Conservation (phyloP, 495 filamentous ascomycete genomes). For the Emericellopsis terricola region DNA sequence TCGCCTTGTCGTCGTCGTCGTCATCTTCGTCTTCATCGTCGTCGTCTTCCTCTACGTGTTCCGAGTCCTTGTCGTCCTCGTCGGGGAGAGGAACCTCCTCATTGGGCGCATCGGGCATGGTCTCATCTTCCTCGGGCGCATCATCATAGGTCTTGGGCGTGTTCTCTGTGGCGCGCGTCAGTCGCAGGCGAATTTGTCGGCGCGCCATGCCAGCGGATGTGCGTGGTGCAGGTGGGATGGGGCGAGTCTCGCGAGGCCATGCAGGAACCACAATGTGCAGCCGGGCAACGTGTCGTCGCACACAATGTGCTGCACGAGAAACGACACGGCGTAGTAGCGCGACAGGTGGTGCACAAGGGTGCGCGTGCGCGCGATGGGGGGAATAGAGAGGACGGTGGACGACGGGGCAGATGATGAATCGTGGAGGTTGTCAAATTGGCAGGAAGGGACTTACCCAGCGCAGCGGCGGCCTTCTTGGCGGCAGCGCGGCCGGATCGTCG, state of each 20-base stretch:
- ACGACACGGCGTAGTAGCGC: no score
- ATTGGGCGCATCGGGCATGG: slow-evolving; percentile 27
- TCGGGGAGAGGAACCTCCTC: slow-evolving; percentile 8
- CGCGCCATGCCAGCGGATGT: slow-evolving; percentile 1
- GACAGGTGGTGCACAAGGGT: no score
- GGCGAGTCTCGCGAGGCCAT: not conserved
- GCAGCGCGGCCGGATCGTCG: slow-evolving; percentile 25
- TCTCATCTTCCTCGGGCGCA: slow-evolving; percentile 30
- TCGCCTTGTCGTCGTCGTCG: slow-evolving; percentile 12
- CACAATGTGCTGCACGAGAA: no score
- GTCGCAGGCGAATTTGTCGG: slow-evolving; percentile 3
- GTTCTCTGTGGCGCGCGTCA: slow-evolving; percentile 24
- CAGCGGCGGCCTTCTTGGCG: slow-evolving; percentile 25
- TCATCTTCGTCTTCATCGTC: slow-evolving; percentile 22
- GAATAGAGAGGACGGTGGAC: no score
- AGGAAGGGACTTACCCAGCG: slow-evolving; percentile 17
- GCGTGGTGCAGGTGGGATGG: no score
- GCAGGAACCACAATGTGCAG: not conserved
- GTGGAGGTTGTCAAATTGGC: no score
- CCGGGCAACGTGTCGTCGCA: no score
- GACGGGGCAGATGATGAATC: no score
- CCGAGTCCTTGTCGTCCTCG: slow-evolving; percentile 16
- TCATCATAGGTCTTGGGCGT: slow-evolving; percentile 30
- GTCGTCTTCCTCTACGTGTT: slow-evolving; percentile 12
- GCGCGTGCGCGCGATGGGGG: no score